phyloP scores from a whole-genome alignment of 1,284 basidiomycete genomes.

The Exsudoporus floridanus region DNA sequence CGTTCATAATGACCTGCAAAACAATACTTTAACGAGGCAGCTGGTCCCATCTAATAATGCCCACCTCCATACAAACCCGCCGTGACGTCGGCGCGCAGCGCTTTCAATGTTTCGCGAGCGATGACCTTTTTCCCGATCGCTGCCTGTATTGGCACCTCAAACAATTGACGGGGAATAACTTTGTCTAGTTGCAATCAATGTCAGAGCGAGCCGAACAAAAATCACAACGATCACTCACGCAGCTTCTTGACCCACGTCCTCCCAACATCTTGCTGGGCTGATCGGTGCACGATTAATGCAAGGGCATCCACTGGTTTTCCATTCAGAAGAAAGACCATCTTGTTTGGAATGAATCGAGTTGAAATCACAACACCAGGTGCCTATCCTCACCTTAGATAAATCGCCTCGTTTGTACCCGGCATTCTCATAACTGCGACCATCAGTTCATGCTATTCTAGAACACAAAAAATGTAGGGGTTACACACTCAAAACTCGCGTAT shows the following conservation, averaged over 20 bases:
- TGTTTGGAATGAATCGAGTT: conserved; percentile 1
- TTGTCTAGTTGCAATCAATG: conserved; percentile 53
- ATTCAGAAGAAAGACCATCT: conserved; percentile 90
- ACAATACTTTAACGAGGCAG: conserved; percentile 1
- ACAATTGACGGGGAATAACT: conserved; percentile 89
- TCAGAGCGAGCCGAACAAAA: background rate
- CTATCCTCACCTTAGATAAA: conserved; percentile 67
- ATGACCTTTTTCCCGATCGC: conserved; percentile 84
- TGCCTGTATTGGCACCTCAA: conserved; percentile 92
- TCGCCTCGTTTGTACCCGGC: conserved; percentile 81
- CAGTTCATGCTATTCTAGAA: background rate
- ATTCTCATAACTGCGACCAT: conserved; percentile 76
- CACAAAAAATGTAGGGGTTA: conserved; percentile 10
- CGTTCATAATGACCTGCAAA: conserved; percentile 78
- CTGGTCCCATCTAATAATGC: conserved; percentile 11
- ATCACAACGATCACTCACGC: conserved; percentile 49
- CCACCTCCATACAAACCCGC: conserved; percentile 89
- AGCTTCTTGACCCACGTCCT: conserved; percentile 87
- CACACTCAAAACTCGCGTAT: conserved; percentile 90
- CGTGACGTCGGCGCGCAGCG: conserved; percentile 91
- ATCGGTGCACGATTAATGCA: conserved; percentile 84
- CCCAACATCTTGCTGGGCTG: conserved; percentile 69
- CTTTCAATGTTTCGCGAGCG: conserved; percentile 86
- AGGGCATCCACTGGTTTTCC: conserved; percentile 86
- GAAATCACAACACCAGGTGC: background rate